phyloP scores from a whole-genome alignment of 768 basidiomycete genomes.

The Paxillus involutus region DNA sequence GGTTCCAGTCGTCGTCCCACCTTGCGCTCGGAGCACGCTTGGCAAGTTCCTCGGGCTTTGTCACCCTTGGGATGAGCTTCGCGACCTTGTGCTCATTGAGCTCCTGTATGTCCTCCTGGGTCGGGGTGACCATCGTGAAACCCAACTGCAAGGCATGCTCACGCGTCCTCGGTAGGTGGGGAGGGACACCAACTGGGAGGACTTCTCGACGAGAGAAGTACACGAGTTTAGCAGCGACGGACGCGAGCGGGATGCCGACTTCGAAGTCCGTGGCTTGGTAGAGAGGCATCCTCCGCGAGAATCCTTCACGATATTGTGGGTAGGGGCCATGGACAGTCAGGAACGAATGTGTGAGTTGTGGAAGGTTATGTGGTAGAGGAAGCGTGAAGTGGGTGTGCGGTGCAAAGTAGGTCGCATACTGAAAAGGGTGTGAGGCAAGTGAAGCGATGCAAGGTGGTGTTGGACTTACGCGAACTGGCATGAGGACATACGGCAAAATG shows the following conservation, averaged over 20 bases:
- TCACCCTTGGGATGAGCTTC: constrained; percentile 20
- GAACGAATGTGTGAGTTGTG: constrained; percentile 27
- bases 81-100: constrained; percentile 46
- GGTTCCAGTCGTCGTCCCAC: constrained; percentile 62
- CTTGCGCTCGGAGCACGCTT: constrained; percentile 37
- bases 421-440: constrained; percentile 11
- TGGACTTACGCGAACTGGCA: constrained; percentile 45
- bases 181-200: constrained; percentile 42
- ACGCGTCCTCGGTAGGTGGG: constrained; percentile 33
- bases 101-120: constrained; percentile 60
- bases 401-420: constrained; percentile 59
- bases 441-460: background rate
- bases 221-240: constrained; percentile 60
- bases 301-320: constrained; percentile 41
- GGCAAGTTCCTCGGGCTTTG: constrained; percentile 20
- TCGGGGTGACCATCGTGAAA: constrained; percentile 37
- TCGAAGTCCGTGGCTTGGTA: constrained; percentile 31
- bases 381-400: constrained; percentile 61
- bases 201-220: constrained; percentile 61
- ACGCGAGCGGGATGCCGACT: constrained; percentile 42
- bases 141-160: constrained; percentile 27
- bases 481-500: constrained; percentile 47
- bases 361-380: constrained; percentile 37
- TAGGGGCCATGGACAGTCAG: constrained; percentile 44
- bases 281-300: constrained; percentile 31